phyloP scores from a whole-genome alignment of 2,329 filamentous ascomycete species.

The Pseudocercospora eumusae region DNA sequence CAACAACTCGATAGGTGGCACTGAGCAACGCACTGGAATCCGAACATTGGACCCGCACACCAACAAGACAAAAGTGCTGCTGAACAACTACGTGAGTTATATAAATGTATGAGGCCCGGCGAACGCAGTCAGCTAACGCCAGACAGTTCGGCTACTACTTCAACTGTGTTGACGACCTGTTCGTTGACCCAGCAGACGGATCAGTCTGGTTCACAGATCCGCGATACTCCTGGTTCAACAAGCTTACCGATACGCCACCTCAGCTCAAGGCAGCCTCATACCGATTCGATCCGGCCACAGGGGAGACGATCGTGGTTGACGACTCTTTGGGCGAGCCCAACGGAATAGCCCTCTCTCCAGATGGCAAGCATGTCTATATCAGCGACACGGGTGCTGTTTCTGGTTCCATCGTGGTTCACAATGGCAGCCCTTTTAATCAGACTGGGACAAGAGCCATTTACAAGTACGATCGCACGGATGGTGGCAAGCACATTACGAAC shows the following conservation, averaged over 20 bases:
- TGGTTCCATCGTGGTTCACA: not conserved
- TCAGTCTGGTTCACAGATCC: slow-evolving; percentile 56
- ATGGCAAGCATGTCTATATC: slow-evolving; percentile 49
- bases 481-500: slow-evolving; percentile 23
- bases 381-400: slow-evolving; percentile 42
- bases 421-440: slow-evolving; percentile 6
- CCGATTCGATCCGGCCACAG: slow-evolving; percentile 46
- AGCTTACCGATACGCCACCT: slow-evolving; percentile 23
- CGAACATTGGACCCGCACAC: slow-evolving; percentile 49
- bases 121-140: not conserved
- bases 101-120: not conserved
- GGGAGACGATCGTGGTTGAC: slow-evolving; percentile 46
- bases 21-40: slow-evolving; percentile 43
- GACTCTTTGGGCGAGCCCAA: slow-evolving; percentile 48
- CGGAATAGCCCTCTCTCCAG: slow-evolving; percentile 50
- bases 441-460: slow-evolving; percentile 22
- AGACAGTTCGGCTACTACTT: slow-evolving; percentile 47
- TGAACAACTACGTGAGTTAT: slow-evolving; percentile 45
- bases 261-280: slow-evolving; percentile 39
- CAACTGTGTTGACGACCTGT: slow-evolving; percentile 47
- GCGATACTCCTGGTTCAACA: slow-evolving; percentile 23
- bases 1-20: slow-evolving; percentile 24
- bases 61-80: slow-evolving; percentile 43
- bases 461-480: slow-evolving; percentile 22
- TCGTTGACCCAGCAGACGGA: slow-evolving; percentile 44